Evolutionary conservation across 192 early-diverging fungal species (phyloP), one percentile per base, ranked within the genome.

Genomic region (Backusella liffmaniae): DNA sequence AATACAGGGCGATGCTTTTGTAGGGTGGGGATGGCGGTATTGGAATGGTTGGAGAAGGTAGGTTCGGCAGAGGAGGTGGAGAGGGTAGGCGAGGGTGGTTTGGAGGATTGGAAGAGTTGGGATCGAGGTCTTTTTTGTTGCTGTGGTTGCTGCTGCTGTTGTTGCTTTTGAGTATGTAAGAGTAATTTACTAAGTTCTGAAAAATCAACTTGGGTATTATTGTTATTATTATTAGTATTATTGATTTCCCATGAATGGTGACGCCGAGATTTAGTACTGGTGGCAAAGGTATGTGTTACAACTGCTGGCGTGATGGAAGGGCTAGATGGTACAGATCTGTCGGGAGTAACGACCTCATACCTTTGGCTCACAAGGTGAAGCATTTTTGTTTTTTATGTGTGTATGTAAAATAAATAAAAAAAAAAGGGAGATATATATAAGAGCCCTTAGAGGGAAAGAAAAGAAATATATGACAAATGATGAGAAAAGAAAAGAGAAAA

Each of bases 281-380:
- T 77, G 70, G 72, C 72, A n/a, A 51, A 56, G 16, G 72, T 65
- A 46, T 72, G 76, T 37, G 68, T 77, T 3, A 77, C 59, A 6
- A 65, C 26, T 30, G 76, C 76, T 36, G 76, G 76, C 6, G 76
- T 59, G 18, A 77, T 18, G 26, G 79, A 73, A 32, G 79, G 79
- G 66, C 70, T 73, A n/a, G 70, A 73, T 18, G 79, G 74, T 7
- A 76, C 56, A 16, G 74, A 76, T 37, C 74, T 35, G 21, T 80
- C 79, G 6, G 79, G 79, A 21, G 79, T 80, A 41, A 80, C 71
- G 12, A 72, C 46, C n/a, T 76, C 74, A 59, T 76, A 80, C n/a
- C 70, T 46, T 36, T 80, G 78, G 39, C 44, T 74, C 23, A 77
- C 69, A 44, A 72, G 56, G 23, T 59, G 56, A 59, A 59, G 56